Evolutionary conservation across 257 asterid genomes (phyloP).

Genomic region (Osmanthus fragrans): DNA sequence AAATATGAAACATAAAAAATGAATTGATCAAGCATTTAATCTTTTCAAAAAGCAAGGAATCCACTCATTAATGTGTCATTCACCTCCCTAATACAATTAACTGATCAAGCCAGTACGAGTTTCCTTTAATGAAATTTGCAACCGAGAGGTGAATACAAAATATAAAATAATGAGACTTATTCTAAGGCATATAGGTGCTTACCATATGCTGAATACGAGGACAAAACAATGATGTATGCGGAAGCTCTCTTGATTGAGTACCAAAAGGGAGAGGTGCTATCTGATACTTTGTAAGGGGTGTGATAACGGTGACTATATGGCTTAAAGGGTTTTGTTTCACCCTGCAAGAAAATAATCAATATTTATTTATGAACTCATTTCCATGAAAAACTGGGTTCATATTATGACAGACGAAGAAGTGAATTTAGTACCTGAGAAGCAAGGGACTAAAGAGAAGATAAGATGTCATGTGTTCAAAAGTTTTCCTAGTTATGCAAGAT

Average conservation of each 20-base stretch:
- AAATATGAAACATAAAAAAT: background rate
- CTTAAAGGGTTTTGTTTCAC: constrained; percentile 80
- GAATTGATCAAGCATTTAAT: background rate
- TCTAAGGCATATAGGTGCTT: constrained; percentile 14
- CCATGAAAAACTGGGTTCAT: background rate
- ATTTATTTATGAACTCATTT: background rate
- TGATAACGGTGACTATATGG: constrained; percentile 73
- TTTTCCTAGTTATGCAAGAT: background rate
- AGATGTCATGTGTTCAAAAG: background rate
- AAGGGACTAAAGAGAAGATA: background rate
- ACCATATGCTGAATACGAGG: constrained; percentile 95
- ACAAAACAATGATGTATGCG: constrained; percentile 78
- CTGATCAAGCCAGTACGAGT: background rate
- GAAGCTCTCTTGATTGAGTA: constrained; percentile 94
- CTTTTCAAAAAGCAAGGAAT: background rate
- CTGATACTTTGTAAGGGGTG: constrained; percentile 59
- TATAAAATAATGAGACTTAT: background rate
- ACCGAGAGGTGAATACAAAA: background rate
- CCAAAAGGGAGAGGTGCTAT: constrained; percentile 75
- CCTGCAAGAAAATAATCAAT: constrained; percentile 50
- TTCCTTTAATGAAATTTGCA: background rate
- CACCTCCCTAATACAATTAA: background rate
- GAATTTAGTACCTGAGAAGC: background rate
- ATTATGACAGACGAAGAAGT: background rate
- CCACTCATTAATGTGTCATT: background rate